Conservation (phyloP, 108 stramenopile species). For the Nitzschia sp. region DNA sequence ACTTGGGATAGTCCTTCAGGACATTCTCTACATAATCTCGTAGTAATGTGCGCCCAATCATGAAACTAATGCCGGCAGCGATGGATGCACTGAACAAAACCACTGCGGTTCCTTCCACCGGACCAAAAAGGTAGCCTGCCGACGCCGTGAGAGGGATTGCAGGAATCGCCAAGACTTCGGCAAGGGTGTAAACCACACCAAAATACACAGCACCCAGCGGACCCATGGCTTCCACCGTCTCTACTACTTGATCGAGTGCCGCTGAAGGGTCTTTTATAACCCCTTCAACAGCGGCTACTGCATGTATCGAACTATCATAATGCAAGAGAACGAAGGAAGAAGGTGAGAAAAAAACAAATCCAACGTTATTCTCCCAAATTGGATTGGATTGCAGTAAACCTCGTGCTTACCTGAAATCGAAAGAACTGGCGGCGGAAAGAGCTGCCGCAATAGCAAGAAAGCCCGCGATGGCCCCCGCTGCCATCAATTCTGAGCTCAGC, state of each 20-base stretch:
- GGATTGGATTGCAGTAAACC: no score
- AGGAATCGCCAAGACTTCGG: constrained; percentile 84
- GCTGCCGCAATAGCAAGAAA: background rate
- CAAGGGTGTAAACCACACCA: constrained; percentile 57
- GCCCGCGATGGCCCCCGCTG: background rate
- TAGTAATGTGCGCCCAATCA: constrained; percentile 77
- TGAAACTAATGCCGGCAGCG: constrained; percentile 73
- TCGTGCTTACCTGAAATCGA: constrained; percentile 5
- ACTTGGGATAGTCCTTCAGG: constrained; percentile 64
- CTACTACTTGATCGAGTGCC: constrained; percentile 33
- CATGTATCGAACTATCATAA: background rate
- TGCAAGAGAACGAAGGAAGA: background rate
- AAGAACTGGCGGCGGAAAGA: background rate
- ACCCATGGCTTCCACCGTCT: constrained; percentile 41
- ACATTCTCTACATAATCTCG: constrained; percentile 66
- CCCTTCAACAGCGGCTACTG: constrained; percentile 3
- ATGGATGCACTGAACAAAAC: constrained; percentile 72
- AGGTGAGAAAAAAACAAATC: no score
- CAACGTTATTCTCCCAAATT: no score
- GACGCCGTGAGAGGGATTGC: constrained; percentile 83
- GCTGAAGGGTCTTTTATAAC: constrained; percentile 28
- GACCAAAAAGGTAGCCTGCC: constrained; percentile 88
- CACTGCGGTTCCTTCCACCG: constrained; percentile 66
- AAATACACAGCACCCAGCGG: constrained; percentile 36
- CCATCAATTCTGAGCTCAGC: background rate